These are phyloP conservation scores for Piromyces finnis DNA, from an alignment of 192 early-diverging fungal species.

Conservation along the genomic window DNA sequence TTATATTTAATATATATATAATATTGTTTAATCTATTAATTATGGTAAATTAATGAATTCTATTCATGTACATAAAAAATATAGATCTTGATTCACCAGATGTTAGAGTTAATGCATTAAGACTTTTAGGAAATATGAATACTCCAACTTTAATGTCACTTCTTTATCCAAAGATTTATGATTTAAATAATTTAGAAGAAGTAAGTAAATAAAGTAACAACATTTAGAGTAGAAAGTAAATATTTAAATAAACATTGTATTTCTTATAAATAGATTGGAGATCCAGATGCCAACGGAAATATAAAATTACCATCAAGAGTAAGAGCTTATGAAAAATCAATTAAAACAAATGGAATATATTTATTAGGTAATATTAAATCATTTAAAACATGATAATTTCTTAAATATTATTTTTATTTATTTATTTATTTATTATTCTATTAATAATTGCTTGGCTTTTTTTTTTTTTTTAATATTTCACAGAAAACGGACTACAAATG, in stretches of 20 bases:
- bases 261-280: constrained; percentile 17
- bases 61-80: background rate
- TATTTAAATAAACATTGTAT: constrained; percentile 48
- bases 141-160: background rate
- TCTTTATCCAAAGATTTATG: background rate
- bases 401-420: background rate
- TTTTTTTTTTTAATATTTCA: no score
- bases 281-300: constrained; percentile 22
- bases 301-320: constrained; percentile 45
- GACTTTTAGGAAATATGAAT: background rate
- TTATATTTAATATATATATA: no score
- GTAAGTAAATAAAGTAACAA: constrained; percentile 53
- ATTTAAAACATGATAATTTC: no score
- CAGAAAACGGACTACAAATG: constrained; percentile 62
- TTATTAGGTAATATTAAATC: constrained; percentile 31
- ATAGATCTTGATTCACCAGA: constrained; percentile 54
- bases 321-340: constrained; percentile 55
- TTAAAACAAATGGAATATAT: constrained; percentile 64
- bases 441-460: no score
- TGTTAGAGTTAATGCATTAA: constrained; percentile 26
- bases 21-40: no score
- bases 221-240: no score
- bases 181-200: background rate
- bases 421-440: constrained; percentile 9
- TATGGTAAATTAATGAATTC: no score